Percentiles rank a stretch among this genome's conserved stretches.
These are phyloP conservation scores for Pseudofabraea citricarpa DNA, from an alignment of 2,329 filamentous ascomycete species.

Conservation along the genomic window DNA sequence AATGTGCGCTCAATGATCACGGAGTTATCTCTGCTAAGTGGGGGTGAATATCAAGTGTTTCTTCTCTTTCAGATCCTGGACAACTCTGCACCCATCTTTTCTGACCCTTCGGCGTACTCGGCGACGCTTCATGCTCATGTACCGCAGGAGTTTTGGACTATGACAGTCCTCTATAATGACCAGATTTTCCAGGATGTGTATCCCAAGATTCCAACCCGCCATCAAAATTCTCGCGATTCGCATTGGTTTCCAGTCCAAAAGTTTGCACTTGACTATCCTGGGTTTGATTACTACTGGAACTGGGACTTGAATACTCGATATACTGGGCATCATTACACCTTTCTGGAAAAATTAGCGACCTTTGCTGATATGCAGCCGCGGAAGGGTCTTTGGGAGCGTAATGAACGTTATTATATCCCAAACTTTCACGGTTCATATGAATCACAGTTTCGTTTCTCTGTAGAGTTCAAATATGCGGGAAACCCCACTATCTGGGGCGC, in stretches of 20 bases:
- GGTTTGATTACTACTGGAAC: constrained; percentile 60
- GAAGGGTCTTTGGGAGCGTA: constrained; percentile 70
- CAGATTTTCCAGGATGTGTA: constrained; percentile 73
- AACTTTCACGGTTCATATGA: constrained; percentile 62
- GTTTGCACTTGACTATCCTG: constrained; percentile 69
- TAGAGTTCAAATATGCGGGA: constrained; percentile 39
- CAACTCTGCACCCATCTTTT: constrained; percentile 50
- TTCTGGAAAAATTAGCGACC: constrained; percentile 59
- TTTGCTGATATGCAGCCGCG: constrained; percentile 66
- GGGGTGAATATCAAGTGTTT: constrained; percentile 77
- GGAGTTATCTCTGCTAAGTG: constrained; percentile 70
- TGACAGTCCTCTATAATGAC: constrained; percentile 72
- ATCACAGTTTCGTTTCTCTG: constrained; percentile 59
- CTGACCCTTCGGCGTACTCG: constrained; percentile 53
- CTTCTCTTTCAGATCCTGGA: constrained; percentile 76
- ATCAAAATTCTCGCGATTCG: constrained; percentile 20
- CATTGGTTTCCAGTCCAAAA: constrained; percentile 63
- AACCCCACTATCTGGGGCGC: constrained; percentile 54
- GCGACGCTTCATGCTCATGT: constrained; percentile 57
- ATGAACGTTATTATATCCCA: constrained; percentile 69
- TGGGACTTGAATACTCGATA: constrained; percentile 83
- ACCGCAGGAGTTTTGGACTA: constrained; percentile 64
- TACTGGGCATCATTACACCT: constrained; percentile 77
- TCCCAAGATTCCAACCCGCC: constrained; percentile 57
- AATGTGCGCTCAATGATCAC: constrained; percentile 74